Conservation (phyloP, 768 basidiomycete genomes). For the Exsudoporus frostii region DNA sequence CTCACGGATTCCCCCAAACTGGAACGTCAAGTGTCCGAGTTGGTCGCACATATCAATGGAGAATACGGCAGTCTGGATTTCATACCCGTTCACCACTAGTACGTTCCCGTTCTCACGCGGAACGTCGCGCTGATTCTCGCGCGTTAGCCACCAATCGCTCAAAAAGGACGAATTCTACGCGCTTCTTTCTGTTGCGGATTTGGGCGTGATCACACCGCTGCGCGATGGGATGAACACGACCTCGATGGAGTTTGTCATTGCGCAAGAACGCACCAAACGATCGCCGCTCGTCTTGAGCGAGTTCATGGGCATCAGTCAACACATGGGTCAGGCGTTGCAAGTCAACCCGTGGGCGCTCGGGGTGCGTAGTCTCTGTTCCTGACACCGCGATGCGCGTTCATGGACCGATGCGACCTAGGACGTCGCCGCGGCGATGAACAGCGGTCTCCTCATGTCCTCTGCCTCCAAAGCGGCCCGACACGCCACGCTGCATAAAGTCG, state of each 20-base stretch:
- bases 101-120: constrained; percentile 38
- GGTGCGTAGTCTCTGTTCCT: constrained; percentile 41
- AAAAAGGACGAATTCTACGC: constrained; percentile 99
- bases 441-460: constrained; percentile 77
- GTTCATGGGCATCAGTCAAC: constrained; percentile 95
- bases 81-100: constrained; percentile 98
- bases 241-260: constrained; percentile 96
- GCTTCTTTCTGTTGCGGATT: constrained; percentile 85
- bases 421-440: constrained; percentile 86
- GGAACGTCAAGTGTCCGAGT: constrained; percentile 88
- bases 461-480: constrained; percentile 76
- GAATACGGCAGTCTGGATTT: constrained; percentile 94
- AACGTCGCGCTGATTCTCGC: not conserved
- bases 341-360: constrained; percentile 97
- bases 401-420: constrained; percentile 50
- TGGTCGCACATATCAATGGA: constrained; percentile 94
- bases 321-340: constrained; percentile 84
- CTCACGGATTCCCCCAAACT: constrained; percentile 90
- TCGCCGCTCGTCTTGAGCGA: constrained; percentile 90
- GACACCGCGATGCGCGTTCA: not conserved
- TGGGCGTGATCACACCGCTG: constrained; percentile 92
- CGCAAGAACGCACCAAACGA: constrained; percentile 80
- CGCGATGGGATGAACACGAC: constrained; percentile 99
- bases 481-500: constrained; percentile 71
- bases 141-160: constrained; percentile 89